Base-by-base conservation (phyloP, 2,329 filamentous ascomycete genomes). In the Neocatenulostroma microsporum region DNA sequence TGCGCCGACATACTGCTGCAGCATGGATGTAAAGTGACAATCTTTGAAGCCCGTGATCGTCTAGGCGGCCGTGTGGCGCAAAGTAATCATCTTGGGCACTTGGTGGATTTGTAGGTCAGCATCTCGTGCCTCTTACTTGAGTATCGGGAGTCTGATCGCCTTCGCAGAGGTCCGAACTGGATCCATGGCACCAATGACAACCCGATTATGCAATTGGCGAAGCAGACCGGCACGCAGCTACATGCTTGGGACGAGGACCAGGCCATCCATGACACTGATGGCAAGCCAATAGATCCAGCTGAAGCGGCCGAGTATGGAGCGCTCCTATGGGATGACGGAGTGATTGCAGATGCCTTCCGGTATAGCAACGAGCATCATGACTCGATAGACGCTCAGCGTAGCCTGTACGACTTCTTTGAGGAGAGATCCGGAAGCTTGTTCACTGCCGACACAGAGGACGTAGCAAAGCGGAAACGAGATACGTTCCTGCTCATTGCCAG, bases 171-270 rank as follows among this genome's bases (percentile, higher is more conserved):
- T 1, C 79, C 82, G n/a, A 87, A 86, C 50, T 87, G 82, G 82
- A 84, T 87, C 34, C 82, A 87, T 42, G 82, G 82, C 21, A 84
- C 79, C 5, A 65, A 74, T 1, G 68, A 78, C 44, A 87, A 86
- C 51, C 79, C 82, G 0, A 82, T 85, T 12, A 57, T 80, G 25
- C 74, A 81, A 28, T 63, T 86, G 13, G 80, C 79, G 10, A 72
- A 70, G 46, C 63, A 73, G 44, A 84, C 79, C 0, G 62, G 67
- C 1, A 84, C 73, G 0, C 45, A 58, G 8, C 60, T 70, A 2
- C 64, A 72, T 50, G 66, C 64, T 29, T 73, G 70, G 57, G 74
- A 79, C 30, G 66, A 68, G 5, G 64, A 63, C 4, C 70, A 75
- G 17, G 65, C 71, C 21, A 61, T 80, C 1, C 74, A 77, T 40